Evolutionary conservation across 257 asterid species (phyloP), one percentile per base, ranked within the genome.

Genomic region (Rhazya stricta): DNA sequence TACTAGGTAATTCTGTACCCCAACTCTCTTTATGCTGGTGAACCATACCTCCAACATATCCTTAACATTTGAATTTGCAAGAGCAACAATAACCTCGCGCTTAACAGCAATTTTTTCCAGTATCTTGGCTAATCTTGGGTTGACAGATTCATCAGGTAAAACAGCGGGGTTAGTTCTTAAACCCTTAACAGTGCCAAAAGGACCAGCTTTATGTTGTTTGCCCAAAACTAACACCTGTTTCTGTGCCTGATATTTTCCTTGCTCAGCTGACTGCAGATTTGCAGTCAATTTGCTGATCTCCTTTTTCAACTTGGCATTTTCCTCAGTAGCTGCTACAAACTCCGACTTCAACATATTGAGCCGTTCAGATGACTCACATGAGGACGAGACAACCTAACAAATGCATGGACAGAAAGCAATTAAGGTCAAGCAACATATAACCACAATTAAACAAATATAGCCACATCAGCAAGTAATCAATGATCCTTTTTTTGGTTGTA

Each of bases 1-100:
- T 54, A 89, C 92, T 12, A 90, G 79, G 82, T 84, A 90, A 80
- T 90, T 90, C 29, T 85, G 73, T 65, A 87, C 87, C 9, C 92
- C 89, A 11, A 87, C 89, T 65, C 80, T 82, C 73, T 90, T 84
- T 74, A 90, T 84, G 73, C 80, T 86, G 29, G 82, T 79, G 75
- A 87, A 78, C 96, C 96, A 90, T 43, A 90, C 68, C 72, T 85
- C 90, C 80, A 90, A 74, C 84, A 78, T 74, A 0, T 81, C 83
- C 76, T 77, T 81, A 4, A 90, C 92, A 29, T 84, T 76, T 43
- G 94, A 84, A 79, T 87, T 87, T 29, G 96, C 94, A 32, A 90
- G 88, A 37, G 92, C 86, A 8, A 90, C 90, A 2, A 90, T 82
- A 73, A 90, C 80, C 74, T 90, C 96, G 51, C 74, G 80, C 25